phyloP scores from a whole-genome alignment of 1,284 basidiomycete species.

The Ceratobasidium sp. region DNA sequence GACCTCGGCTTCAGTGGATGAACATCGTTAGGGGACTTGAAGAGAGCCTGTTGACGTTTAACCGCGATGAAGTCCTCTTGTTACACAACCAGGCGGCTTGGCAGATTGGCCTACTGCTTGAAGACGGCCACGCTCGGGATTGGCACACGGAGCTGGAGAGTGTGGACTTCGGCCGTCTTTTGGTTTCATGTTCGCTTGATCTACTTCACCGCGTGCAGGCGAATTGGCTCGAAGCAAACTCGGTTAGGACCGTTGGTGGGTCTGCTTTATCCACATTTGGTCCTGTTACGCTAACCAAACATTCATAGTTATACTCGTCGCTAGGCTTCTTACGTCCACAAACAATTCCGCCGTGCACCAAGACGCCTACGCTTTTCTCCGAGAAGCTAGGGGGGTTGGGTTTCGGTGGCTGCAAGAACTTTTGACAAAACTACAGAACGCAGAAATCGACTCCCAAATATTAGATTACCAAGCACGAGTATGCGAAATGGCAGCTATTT shows the following conservation, averaged over 20 bases:
- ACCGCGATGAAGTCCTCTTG: conserved; percentile 55
- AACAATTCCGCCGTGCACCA: conserved; percentile 36
- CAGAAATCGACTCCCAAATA: conserved; percentile 46
- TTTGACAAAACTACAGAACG: conserved; percentile 47
- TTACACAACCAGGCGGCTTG: conserved; percentile 47
- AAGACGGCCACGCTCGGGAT: conserved; percentile 41
- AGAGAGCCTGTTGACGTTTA: conserved; percentile 55
- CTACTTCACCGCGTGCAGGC: conserved; percentile 52
- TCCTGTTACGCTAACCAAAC: not conserved
- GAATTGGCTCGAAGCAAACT: conserved; percentile 60
- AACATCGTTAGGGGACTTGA: conserved; percentile 52
- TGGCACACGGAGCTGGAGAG: conserved; percentile 49
- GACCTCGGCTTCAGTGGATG: conserved; percentile 42
- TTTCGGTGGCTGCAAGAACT: conserved; percentile 57
- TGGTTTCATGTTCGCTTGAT: conserved; percentile 54
- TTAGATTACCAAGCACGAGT: conserved; percentile 50
- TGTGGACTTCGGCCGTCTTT: conserved; percentile 53
- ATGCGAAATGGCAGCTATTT: conserved; percentile 56
- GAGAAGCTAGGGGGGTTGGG: conserved; percentile 51
- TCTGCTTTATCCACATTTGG: not conserved
- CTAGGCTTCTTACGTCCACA: conserved; percentile 55
- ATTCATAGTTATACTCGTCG: conserved; percentile 50
- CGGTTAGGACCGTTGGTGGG: conserved; percentile 53
- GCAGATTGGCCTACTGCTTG: conserved; percentile 56
- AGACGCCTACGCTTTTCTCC: conserved; percentile 50